These are phyloP conservation scores for Hippophae tibetana DNA, from an alignment of 306 rosid genomes.

Conservation along the genomic window DNA sequence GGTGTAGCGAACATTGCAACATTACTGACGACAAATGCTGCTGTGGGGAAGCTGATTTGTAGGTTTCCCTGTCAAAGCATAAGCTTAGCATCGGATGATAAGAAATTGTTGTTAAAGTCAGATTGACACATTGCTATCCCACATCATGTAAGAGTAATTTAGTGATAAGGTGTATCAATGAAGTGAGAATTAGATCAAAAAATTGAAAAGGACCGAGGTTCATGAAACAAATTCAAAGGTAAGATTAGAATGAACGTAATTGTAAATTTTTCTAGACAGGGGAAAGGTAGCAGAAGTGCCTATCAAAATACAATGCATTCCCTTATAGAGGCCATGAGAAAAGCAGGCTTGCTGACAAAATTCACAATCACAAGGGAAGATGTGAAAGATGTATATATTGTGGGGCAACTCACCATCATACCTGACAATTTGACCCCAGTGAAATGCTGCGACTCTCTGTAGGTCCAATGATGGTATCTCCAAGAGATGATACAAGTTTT, in stretches of 20 bases:
- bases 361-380: neutral
- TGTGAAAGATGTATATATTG: constrained; percentile 5
- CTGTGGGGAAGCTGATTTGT: constrained; percentile 34
- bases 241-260: no score
- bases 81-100: neutral
- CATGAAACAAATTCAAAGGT: no score
- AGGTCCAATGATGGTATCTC: constrained; percentile 16
- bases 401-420: constrained; percentile 69
- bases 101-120: no score
- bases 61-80: constrained; percentile 39
- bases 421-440: constrained; percentile 57
- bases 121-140: no score
- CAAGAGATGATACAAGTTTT: constrained; percentile 26
- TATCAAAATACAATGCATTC: no score
- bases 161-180: no score
- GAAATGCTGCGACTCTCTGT: constrained; percentile 18
- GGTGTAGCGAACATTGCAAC: constrained; percentile 56
- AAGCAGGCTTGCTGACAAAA: neutral
- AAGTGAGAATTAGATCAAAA: no score
- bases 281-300: no score
- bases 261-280: no score
- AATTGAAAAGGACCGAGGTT: no score
- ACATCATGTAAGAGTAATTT: no score
- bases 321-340: no score
- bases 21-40: constrained; percentile 39